Conservation (phyloP, 2,329 filamentous ascomycete species). For the Colletotrichum agaves region DNA sequence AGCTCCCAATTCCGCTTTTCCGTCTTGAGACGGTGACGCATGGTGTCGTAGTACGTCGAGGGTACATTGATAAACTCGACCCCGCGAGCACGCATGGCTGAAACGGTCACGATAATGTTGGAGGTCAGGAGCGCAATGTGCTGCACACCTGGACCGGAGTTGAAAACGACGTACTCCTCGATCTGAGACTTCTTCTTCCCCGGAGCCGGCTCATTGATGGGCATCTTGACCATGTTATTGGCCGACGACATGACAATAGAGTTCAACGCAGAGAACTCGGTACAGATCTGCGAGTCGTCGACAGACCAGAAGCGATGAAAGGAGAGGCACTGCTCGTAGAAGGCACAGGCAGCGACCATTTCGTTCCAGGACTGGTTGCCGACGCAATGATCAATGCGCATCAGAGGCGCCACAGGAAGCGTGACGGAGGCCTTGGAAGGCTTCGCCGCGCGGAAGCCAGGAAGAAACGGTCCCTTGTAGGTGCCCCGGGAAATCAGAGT, state of each 20-base stretch:
- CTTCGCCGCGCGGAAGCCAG: constrained; percentile 75
- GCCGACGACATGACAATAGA: constrained; percentile 90
- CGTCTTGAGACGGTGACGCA: constrained; percentile 77
- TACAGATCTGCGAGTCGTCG: constrained; percentile 92
- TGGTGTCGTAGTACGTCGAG: constrained; percentile 83
- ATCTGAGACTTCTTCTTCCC: constrained; percentile 95
- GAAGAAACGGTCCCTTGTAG: constrained; percentile 84
- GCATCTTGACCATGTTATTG: constrained; percentile 94
- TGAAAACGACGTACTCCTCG: constrained; percentile 92
- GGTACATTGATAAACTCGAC: constrained; percentile 95
- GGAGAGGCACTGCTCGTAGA: constrained; percentile 88
- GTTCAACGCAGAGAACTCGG: constrained; percentile 89
- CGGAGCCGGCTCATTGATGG: constrained; percentile 93
- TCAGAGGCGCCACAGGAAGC: constrained; percentile 74
- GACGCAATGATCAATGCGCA: constrained; percentile 93
- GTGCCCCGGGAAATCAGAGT: constrained; percentile 79
- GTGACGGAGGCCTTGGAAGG: constrained; percentile 49
- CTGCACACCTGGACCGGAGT: constrained; percentile 89
- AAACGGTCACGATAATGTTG: constrained; percentile 82
- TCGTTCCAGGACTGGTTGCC: constrained; percentile 97
- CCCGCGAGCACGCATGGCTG: constrained; percentile 83
- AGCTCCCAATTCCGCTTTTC: constrained; percentile 71
- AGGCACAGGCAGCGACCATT: constrained; percentile 74
- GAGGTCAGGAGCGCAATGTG: constrained; percentile 88
- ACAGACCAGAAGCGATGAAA: constrained; percentile 99